Evolutionary conservation across 1,284 basidiomycete species (phyloP), one percentile per base, ranked within the genome.

Genomic region (Pseudozyma sp.): DNA sequence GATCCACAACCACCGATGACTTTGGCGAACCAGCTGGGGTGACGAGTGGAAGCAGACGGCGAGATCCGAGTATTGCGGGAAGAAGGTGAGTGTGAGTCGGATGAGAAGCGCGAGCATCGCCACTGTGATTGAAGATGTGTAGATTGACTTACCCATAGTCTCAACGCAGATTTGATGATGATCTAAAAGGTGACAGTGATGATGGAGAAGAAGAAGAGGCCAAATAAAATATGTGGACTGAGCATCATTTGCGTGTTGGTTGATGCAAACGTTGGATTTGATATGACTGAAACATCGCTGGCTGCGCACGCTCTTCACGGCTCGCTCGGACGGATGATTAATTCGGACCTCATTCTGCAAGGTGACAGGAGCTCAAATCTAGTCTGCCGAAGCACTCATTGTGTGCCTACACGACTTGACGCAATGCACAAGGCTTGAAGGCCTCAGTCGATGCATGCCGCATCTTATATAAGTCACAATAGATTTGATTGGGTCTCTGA

Each of bases 1-100:
- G 62, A 43, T 70, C 66, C 31, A 74, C 62, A 16, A 52, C 38
- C 49, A 42, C 52, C 34, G 57, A 51, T 8, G 57, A 21, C 14
- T 63, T 14, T 25, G 57, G 14, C 38, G 52, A 13, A 31, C 34
- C 49, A 11, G 61, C 52, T 59, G 59, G 59, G 52, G 7, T 21
- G 52, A 14, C 16, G 43, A 44, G 19, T 18, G 14, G 19, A 44
- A 9, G 43, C 1, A 18, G n/a, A 16, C 14, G 14, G 31, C 25
- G 16, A 35, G 38, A 19, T 11, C 38, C 8, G 40, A 42, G 18
- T 31, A 18, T 18, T 18, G 45, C 19, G 19, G 16, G 44, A 47
- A 8, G 44, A 25, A 5, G 18, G 18, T 6, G 7, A 47, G 45
- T 21, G 45, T 47, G 19, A 40, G 39, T 40, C 4, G 12, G 3